Evolutionary conservation across 306 rosid species (phyloP).

Genomic region (Pachyrhizus erosus): DNA sequence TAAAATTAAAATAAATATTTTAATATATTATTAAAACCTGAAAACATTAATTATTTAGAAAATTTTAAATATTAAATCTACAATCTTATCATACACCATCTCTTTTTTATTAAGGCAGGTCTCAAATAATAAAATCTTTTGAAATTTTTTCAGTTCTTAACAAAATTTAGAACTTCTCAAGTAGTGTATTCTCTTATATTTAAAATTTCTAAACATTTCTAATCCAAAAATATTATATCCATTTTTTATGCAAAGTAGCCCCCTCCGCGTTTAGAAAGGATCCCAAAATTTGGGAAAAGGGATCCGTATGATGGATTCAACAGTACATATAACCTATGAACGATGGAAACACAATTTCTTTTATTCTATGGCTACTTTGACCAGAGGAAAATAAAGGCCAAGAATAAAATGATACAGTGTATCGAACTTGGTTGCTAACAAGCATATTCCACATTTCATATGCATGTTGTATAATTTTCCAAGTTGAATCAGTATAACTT

Average conservation of each 20-base stretch:
- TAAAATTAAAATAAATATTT: too few species aligned
- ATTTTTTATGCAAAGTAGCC: constrained; percentile 1
- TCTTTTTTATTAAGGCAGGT: too few species aligned
- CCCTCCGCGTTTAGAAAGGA: constrained; percentile 16
- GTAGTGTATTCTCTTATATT: too few species aligned
- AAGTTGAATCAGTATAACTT: not conserved
- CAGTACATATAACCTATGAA: constrained; percentile 31
- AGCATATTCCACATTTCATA: constrained; percentile 19
- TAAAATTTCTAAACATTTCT: not conserved
- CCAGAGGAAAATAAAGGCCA: not conserved
- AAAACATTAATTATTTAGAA: too few species aligned
- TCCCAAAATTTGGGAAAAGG: constrained; percentile 39
- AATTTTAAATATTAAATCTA: too few species aligned
- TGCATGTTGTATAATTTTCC: not conserved
- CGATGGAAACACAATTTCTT: not conserved
- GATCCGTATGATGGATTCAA: not conserved
- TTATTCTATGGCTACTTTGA: constrained; percentile 5
- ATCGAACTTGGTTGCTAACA: not conserved
- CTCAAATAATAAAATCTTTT: too few species aligned
- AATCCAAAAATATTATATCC: not conserved
- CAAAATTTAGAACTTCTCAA: too few species aligned
- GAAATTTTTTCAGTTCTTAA: too few species aligned
- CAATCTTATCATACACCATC: too few species aligned
- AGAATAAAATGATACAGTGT: constrained; percentile 1
- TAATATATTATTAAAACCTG: too few species aligned